Conservation (phyloP, 805 yeast species). For the Scheffersomyces ergatensis region DNA sequence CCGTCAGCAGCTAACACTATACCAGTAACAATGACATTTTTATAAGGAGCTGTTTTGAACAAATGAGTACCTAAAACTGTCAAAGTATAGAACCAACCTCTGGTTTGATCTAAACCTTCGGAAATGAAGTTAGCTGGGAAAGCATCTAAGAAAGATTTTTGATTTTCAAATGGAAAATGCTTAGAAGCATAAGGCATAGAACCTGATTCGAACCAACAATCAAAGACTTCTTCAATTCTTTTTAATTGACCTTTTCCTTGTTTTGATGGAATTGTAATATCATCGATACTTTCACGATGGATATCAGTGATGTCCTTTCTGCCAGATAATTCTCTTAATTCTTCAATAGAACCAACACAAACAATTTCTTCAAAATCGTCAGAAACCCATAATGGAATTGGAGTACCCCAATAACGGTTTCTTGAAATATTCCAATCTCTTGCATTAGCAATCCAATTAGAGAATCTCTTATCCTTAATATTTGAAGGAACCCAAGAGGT, state of each 20-base stretch:
- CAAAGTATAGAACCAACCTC: conserved; percentile 99
- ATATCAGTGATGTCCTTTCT: conserved; percentile 77
- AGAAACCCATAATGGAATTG: conserved; percentile 95
- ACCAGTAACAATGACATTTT: conserved; percentile 95
- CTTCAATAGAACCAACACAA: conserved; percentile 88
- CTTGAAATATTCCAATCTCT: conserved; percentile 99
- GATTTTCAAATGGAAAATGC: conserved; percentile 93
- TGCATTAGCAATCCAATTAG: conserved; percentile 98
- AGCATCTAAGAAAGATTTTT: conserved; percentile 63
- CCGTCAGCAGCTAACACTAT: conserved; percentile 97
- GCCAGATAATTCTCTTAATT: conserved; percentile 83
- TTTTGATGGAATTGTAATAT: conserved; percentile 88
- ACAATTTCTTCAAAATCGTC: conserved; percentile 92
- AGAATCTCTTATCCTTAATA: conserved; percentile 91
- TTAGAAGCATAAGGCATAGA: conserved; percentile 98
- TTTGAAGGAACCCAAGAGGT: conserved; percentile 93
- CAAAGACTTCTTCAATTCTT: conserved; percentile 97
- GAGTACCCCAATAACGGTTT: conserved; percentile 99
- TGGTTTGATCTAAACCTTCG: conserved; percentile 98
- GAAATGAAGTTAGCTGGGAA: conserved; percentile 98
- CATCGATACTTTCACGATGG: conserved; percentile 91
- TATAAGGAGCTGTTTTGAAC: conserved; percentile 88
- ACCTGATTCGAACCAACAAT: conserved; percentile 99
- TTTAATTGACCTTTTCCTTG: conserved; percentile 82
- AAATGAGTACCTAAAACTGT: conserved; percentile 94